Conservation (phyloP, 169 alveolate genomes). For the Eimeria sp. region DNA sequence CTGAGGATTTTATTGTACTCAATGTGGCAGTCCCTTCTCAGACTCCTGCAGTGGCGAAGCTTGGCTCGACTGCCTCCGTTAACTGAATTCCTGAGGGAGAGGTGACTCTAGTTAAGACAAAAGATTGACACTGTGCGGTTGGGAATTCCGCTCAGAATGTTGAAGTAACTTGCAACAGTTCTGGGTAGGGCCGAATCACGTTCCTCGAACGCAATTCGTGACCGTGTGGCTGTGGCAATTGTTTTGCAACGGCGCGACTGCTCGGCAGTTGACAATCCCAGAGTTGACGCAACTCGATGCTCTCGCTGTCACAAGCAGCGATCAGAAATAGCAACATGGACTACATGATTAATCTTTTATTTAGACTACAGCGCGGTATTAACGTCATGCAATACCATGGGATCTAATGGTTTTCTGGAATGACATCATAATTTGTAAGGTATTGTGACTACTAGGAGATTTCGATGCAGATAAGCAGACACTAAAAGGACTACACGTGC, state of each 20-base stretch:
- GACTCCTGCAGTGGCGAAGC: not conserved
- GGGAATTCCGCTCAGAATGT: not conserved
- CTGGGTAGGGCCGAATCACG: not conserved
- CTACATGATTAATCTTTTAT: not conserved
- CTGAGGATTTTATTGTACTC: not conserved
- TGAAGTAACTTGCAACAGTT: not conserved
- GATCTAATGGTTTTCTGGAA: not conserved
- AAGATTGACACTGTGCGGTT: not conserved
- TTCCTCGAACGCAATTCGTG: not conserved
- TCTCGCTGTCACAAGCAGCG: too few relatives aligned
- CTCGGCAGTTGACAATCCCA: not conserved
- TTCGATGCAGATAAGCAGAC: too few relatives aligned
- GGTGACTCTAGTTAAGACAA: not conserved
- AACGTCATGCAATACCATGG: not conserved
- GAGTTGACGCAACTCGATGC: too few relatives aligned
- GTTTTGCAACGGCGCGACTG: not conserved
- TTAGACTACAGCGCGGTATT: not conserved
- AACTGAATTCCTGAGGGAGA: too few relatives aligned
- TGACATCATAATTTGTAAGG: not conserved
- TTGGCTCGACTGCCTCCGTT: not conserved
- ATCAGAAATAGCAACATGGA: not conserved
- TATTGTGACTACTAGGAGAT: not conserved
- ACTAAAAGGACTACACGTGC: not conserved
- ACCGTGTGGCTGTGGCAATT: not conserved
- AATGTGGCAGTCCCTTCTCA: not conserved